A percentile compares a stretch with the other conserved stretches of the same genome.
Evolutionary conservation across 257 asterid genomes (phyloP).

Genomic region (Nicotiana undulata): DNA sequence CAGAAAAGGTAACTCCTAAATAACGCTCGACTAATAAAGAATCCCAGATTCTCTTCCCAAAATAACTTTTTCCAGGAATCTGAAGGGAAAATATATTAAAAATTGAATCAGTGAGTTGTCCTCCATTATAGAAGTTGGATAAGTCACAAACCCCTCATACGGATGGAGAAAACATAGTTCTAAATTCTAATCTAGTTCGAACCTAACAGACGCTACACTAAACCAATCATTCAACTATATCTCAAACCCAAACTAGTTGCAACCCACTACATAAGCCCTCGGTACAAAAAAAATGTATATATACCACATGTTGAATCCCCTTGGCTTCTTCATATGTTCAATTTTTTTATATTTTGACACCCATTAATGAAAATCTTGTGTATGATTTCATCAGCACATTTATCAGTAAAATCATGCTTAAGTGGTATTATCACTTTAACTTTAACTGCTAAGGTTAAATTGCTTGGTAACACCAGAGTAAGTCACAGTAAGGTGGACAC

Average conservation of each 20-base stretch:
- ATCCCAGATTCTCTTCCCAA: background rate
- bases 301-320: too few species aligned
- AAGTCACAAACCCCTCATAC: background rate
- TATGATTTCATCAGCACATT: too few species aligned
- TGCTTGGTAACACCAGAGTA: background rate
- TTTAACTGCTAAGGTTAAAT: too few species aligned
- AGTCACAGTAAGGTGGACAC: background rate
- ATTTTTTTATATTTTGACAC: too few species aligned
- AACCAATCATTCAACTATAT: conserved; percentile 2
- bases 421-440: too few species aligned
- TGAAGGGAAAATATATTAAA: background rate
- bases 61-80: background rate
- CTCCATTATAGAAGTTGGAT: background rate
- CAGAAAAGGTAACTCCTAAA: background rate
- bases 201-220: background rate
- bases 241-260: background rate
- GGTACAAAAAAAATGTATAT: too few species aligned
- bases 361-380: too few species aligned
- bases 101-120: background rate
- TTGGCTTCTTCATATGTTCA: too few species aligned
- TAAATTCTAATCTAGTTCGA: background rate
- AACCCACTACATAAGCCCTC: background rate
- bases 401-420: too few species aligned
- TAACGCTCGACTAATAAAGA: background rate
- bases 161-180: background rate